A percentile compares a stretch with the other conserved stretches of the same genome.
Evolutionary conservation across 768 basidiomycete species (phyloP).

Genomic region (Gautieria morchelliformis): DNA sequence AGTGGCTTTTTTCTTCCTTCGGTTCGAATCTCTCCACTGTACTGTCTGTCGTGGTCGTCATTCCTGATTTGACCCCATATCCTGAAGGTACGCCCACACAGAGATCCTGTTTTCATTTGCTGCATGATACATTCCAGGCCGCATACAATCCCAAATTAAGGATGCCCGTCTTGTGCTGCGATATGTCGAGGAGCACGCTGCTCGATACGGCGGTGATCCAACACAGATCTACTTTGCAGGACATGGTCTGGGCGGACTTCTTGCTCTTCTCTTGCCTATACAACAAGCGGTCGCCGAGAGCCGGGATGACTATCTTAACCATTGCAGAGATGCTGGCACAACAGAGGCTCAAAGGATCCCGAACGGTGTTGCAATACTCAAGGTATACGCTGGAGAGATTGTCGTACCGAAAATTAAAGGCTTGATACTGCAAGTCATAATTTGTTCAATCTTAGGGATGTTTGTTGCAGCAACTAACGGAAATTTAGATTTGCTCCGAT

Average conservation of each 20-base stretch:
- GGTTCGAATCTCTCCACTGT: constrained; percentile 1
- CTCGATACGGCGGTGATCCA: constrained; percentile 12
- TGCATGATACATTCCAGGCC: background rate
- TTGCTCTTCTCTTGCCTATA: constrained; percentile 11
- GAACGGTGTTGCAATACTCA: constrained; percentile 11
- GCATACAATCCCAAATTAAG: constrained; percentile 7
- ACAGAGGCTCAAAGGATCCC: constrained; percentile 7
- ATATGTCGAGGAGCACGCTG: background rate
- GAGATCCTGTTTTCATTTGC: background rate
- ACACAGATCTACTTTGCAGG: constrained; percentile 11
- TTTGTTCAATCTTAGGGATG: background rate
- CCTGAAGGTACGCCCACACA: background rate
- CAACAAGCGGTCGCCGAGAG: constrained; percentile 13
- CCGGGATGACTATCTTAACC: constrained; percentile 4
- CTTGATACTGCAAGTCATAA: constrained; percentile 10
- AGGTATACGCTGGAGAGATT: constrained; percentile 11
- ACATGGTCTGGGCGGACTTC: constrained; percentile 12
- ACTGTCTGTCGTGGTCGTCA: constrained; percentile 1
- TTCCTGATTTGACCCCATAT: constrained; percentile 9
- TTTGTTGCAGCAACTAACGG: background rate
- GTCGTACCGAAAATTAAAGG: constrained; percentile 10
- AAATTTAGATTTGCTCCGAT: constrained; percentile 8
- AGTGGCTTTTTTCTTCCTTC: constrained; percentile 8
- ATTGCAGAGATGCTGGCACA: background rate
- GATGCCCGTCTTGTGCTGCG: constrained; percentile 3